Percentiles rank a stretch among this genome's conserved stretches.
Conservation (phyloP, 75 land plant species). For the Larix kaempferi region DNA sequence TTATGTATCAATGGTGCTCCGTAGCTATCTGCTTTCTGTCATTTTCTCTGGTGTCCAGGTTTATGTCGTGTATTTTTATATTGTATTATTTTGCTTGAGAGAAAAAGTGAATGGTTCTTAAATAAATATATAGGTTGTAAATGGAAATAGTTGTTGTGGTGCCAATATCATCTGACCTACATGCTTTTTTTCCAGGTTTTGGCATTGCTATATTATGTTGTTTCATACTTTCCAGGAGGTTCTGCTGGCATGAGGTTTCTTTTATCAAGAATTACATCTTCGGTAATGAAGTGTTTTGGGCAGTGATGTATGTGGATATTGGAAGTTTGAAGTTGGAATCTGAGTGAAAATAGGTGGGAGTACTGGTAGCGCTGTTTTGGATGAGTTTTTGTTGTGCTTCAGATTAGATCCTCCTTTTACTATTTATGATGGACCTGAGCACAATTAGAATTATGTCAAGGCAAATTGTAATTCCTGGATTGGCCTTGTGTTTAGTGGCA, state of each 20-base stretch:
- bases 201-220: constrained; percentile 87
- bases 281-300: constrained; percentile 80
- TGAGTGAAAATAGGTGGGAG: neutral
- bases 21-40: constrained; percentile 90
- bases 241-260: constrained; percentile 90
- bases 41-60: constrained; percentile 92
- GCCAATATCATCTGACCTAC: neutral
- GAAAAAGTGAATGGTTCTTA: no score
- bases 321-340: neutral
- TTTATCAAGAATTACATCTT: constrained; percentile 67
- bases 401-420: neutral
- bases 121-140: no score
- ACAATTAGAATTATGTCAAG: neutral
- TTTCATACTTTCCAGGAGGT: constrained; percentile 99
- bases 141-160: neutral
- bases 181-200: constrained; percentile 56
- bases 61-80: neutral
- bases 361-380: neutral
- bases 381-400: neutral
- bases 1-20: constrained; percentile 97
- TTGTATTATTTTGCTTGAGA: no score
- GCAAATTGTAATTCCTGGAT: no score
- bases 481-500: no score
- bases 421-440: neutral
- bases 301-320: constrained; percentile 29